Conservation (phyloP, 23 red algal species). For the Gracilariopsis chorda region DNA sequence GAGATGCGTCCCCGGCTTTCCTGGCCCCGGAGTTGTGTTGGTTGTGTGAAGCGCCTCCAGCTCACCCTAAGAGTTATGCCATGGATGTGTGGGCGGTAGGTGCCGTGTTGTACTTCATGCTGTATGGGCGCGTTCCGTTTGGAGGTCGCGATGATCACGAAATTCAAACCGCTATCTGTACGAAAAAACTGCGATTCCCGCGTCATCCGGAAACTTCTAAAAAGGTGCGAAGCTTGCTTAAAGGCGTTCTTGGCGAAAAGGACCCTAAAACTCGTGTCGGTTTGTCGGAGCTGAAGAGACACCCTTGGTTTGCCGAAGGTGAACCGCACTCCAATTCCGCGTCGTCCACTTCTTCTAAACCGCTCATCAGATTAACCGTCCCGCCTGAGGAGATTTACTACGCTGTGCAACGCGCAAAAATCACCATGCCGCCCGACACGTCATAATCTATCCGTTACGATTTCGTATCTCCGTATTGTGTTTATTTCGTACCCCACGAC, state of each 20-base stretch:
- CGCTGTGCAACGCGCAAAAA: slow-evolving; percentile 53
- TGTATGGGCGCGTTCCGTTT: slow-evolving; percentile 87
- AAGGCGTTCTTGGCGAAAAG: slow-evolving; percentile 68
- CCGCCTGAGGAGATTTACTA: slow-evolving; percentile 44
- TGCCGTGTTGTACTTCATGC: slow-evolving; percentile 80
- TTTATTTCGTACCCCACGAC: no score
- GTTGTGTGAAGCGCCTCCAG: slow-evolving; percentile 48
- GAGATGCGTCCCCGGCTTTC: slow-evolving; percentile 69
- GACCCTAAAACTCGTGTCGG: slow-evolving; percentile 69
- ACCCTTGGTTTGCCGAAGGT: slow-evolving; percentile 78
- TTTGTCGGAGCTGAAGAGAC: slow-evolving; percentile 47
- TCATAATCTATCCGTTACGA: neutral
- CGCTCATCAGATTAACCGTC: slow-evolving; percentile 21
- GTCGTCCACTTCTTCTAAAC: neutral
- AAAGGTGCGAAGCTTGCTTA: slow-evolving; percentile 56
- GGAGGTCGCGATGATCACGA: slow-evolving; percentile 33
- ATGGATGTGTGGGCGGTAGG: slow-evolving; percentile 94
- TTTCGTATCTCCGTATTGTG: neutral
- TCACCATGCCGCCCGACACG: neutral
- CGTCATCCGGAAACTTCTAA: slow-evolving; percentile 54
- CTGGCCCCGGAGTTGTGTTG: slow-evolving; percentile 83
- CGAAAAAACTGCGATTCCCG: slow-evolving; percentile 54
- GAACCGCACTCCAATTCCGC: neutral
- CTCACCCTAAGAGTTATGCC: slow-evolving; percentile 59
- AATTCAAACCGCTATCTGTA: slow-evolving; percentile 59